Evolutionary conservation across 257 asterid species (phyloP).

Genomic region (Lycium barbarum): DNA sequence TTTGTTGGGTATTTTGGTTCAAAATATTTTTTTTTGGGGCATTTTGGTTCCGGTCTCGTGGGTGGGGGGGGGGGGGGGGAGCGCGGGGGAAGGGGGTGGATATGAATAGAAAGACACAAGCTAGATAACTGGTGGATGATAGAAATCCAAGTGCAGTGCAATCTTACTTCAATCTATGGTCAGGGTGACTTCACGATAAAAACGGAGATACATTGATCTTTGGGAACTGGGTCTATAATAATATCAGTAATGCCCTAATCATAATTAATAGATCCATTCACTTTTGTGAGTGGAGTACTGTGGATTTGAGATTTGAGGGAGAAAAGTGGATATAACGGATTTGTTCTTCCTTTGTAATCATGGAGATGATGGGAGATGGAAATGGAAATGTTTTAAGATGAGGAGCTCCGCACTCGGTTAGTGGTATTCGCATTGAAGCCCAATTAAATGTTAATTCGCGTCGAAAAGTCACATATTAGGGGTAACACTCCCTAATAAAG

Average conservation of each 20-base stretch:
- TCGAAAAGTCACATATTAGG: too few relatives aligned
- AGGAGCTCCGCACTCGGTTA: neutral
- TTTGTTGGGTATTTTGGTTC: too few relatives aligned
- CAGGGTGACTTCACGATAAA: conserved; percentile 39
- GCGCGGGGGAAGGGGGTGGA: neutral
- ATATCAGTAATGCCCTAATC: conserved; percentile 24
- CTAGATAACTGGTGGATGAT: neutral
- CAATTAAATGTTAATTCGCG: too few relatives aligned
- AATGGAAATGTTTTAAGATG: neutral
- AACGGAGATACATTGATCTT: neutral
- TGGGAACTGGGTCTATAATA: neutral
- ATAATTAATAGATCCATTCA: conserved; percentile 29
- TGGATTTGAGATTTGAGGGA: neutral
- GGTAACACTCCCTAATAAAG: too few relatives aligned
- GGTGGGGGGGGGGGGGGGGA: neutral
- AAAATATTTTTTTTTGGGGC: too few relatives aligned
- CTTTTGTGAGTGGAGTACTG: neutral
- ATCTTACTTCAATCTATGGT: conserved; percentile 37
- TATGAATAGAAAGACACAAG: neutral
- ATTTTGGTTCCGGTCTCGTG: too few relatives aligned
- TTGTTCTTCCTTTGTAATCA: neutral
- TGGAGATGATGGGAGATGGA: neutral
- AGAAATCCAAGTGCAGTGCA: neutral
- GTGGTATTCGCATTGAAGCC: too few relatives aligned
- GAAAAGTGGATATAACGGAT: neutral